Conservation (phyloP, 306 rosid species). For the Glycine tomentella region DNA sequence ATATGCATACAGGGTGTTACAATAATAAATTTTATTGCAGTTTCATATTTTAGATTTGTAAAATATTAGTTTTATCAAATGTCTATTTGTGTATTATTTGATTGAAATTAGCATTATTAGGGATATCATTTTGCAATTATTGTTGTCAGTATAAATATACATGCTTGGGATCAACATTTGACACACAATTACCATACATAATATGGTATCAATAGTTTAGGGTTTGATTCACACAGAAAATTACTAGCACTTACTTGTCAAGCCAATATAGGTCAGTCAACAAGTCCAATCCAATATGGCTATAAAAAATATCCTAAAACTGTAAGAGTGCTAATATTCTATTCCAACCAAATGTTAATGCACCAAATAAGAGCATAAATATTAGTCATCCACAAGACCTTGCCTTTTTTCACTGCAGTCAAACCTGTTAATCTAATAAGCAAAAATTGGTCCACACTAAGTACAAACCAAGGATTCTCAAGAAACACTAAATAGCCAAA, state of each 20-base stretch:
- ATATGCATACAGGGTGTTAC: too few species aligned
- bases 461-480: constrained; percentile 14
- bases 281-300: neutral
- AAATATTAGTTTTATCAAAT: neutral
- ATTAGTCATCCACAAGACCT: neutral
- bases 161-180: neutral
- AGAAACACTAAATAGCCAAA: constrained; percentile 16
- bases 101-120: neutral
- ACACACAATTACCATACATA: neutral
- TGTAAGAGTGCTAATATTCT: neutral
- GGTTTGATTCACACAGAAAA: neutral
- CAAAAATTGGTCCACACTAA: constrained; percentile 7
- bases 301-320: neutral
- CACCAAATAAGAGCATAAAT: constrained; percentile 20
- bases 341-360: constrained; percentile 8
- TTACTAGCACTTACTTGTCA: neutral
- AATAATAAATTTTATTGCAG: neutral
- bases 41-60: neutral
- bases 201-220: neutral
- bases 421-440: constrained; percentile 4
- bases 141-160: neutral
- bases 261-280: neutral
- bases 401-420: neutral
- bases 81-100: neutral
- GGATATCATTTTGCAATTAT: neutral